Evolutionary conservation across 305 asterid species (phyloP), one percentile per base, ranked within the genome.

Genomic region (Fraxinus nigra): DNA sequence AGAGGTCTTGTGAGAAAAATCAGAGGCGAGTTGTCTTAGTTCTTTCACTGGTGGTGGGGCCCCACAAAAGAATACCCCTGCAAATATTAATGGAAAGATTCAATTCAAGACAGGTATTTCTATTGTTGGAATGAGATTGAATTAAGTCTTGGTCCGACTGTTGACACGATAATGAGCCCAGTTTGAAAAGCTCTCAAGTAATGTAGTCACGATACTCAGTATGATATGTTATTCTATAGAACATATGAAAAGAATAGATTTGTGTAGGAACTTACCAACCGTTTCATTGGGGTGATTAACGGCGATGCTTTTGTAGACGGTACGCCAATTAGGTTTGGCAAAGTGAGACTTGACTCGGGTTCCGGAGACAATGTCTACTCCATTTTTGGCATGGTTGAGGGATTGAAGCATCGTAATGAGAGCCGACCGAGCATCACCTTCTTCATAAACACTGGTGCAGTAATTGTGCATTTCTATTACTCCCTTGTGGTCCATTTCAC

Each of bases 1-100:
- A 75, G 87, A 81, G 40, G 96, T 92, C 87, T 81, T 92, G 90
- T 89, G 94, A 33, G 97, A 90, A 87, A 93, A 93, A 89, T 93
- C 96, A 37, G 90, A 92, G 5, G 97, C 97, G 38, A 92, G 91
- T 81, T 93, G 97, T 78, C 86, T 85, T 73, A 93, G 78, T 82
- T 93, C 97, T 54, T 91, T 92, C 80, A 91, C 95, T 11, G 90
- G 95, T 80, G 93, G 91, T 63, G 98, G 98, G 16, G 97, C 94
- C 83, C 97, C 98, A 80, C 98, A 93, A 72, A 90, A 92, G 84
- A 93, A 93, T 40, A 92, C 98, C 26, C 98, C 97, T 93, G 94
- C 89, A 87, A 72, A 38, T 40, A 16, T 13, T 34, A 24, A 10
- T 24, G 30, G 63, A 54, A 63, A 63, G 10, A 24, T 63, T 63